Conservation (phyloP, 352 stramenopile species). For the Phytophthora pluvialis region DNA sequence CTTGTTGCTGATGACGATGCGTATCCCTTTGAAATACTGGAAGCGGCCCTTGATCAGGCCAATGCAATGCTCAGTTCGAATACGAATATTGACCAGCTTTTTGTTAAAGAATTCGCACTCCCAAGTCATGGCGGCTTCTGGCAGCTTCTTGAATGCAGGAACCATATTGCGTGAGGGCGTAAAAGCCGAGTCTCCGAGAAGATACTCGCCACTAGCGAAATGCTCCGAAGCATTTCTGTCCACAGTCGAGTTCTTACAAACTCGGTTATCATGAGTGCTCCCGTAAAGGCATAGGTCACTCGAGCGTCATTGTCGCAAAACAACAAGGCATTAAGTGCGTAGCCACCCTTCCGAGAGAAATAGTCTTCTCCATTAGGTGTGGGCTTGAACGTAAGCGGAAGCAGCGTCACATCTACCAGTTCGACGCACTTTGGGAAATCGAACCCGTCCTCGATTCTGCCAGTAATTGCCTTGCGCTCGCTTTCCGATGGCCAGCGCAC, state of each 20-base stretch:
- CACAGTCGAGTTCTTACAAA: background rate
- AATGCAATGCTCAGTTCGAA: background rate
- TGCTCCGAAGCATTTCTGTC: background rate
- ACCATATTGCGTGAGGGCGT: background rate
- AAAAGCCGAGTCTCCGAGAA: background rate
- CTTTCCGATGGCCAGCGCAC: no score
- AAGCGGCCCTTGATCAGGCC: background rate
- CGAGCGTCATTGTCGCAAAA: background rate
- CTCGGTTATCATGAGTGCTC: background rate
- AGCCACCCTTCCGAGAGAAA: no score
- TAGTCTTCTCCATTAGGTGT: no score
- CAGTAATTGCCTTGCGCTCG: no score
- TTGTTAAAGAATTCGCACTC: background rate
- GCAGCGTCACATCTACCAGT: no score
- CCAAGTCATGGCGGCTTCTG: background rate
- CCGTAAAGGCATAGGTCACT: background rate
- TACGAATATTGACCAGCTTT: background rate
- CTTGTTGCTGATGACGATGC: background rate
- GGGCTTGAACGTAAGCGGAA: no score
- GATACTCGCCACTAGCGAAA: background rate
- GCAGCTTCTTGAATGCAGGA: background rate
- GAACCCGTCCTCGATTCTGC: no score
- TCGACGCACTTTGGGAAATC: no score
- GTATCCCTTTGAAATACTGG: background rate
- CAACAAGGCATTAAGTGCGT: background rate